Evolutionary conservation across 2,329 filamentous ascomycete species (phyloP), one percentile per base, ranked within the genome.

Genomic region (Epichloe uncinata): DNA sequence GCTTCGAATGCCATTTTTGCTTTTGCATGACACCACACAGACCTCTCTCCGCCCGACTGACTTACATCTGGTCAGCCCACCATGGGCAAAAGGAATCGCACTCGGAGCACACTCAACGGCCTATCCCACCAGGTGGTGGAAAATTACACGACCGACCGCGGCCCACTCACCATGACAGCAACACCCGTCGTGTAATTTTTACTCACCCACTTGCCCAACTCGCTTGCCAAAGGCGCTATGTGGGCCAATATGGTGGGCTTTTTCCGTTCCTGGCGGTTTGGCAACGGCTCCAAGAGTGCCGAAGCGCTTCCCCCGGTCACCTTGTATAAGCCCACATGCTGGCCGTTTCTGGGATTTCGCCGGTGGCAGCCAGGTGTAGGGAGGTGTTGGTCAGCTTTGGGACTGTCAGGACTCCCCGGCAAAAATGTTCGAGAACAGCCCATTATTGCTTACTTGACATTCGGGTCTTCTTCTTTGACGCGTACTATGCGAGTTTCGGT

Each of bases 211-310:
- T 18, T 13, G 35, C n/a, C 48, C 34, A 33, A 47, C 49, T 51
- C 49, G 49, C 49, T 51, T 51, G 40, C 16, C 40, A 16, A 16
- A 38, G 20, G 45, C 45, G 40, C 49, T 9, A 51, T 51, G 49
- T 51, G 49, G 49, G 45, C 43, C 18, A 43, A 13, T 12, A 30
- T 37, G 18, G 9, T 30, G 26, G 26, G 26, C 26, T 30, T 42
- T 42, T 42, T 35, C 30, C 38, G n/a, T 35, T 48, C 11, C 12
- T 15, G 15, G 38, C 16, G 15, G 41, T 36, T 40, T 36, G 46
- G 30, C 16, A 42, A 30, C 12, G 8, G 15, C 41, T 8, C 22
- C 15, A 7, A 42, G 5, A 26, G 4, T 26, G 22, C 18, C 16
- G n/a, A 37, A 37, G n/a, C 35, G 35, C 35, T 5, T 7, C 44